Evolutionary conservation across 2,329 filamentous ascomycete genomes (phyloP).

Genomic region (Alternaria solani): DNA sequence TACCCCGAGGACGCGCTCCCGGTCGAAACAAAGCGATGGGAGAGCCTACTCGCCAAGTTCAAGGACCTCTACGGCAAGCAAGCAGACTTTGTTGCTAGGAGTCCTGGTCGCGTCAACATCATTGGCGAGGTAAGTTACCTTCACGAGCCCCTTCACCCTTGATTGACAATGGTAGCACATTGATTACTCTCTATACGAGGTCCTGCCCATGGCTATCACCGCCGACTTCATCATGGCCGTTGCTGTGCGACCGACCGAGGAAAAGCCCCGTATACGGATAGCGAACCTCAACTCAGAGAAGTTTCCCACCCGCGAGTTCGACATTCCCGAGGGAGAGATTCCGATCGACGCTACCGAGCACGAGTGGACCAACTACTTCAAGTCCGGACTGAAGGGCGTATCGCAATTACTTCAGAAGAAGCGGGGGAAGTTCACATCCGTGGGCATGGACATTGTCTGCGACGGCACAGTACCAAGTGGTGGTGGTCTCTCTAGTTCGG

Average conservation of each 20-base stretch:
- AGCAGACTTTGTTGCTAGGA: conserved; percentile 84
- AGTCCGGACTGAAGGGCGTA: conserved; percentile 84
- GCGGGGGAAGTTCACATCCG: conserved; percentile 71
- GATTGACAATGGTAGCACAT: conserved; percentile 70
- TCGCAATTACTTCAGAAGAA: conserved; percentile 75
- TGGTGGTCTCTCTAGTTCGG: conserved; percentile 90
- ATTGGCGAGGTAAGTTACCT: conserved; percentile 74
- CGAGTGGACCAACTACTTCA: conserved; percentile 99
- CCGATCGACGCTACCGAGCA: conserved; percentile 82
- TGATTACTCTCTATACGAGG: conserved; percentile 96
- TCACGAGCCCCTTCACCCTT: neutral
- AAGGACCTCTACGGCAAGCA: conserved; percentile 71
- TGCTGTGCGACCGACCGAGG: conserved; percentile 61
- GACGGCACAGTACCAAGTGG: conserved; percentile 93
- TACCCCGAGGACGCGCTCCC: conserved; percentile 78
- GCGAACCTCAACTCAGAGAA: conserved; percentile 79
- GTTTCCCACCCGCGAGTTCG: conserved; percentile 79
- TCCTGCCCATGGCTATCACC: conserved; percentile 93
- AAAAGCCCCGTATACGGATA: conserved; percentile 72
- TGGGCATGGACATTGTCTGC: conserved; percentile 85
- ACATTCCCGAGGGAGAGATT: conserved; percentile 67
- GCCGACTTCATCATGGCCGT: conserved; percentile 91
- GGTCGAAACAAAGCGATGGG: conserved; percentile 77
- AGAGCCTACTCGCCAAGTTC: conserved; percentile 75
- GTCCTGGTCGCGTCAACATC: conserved; percentile 94